These are phyloP conservation scores for Mollisiaceae sp. DNA, from an alignment of 2,329 filamentous ascomycete genomes.

Conservation along the genomic window DNA sequence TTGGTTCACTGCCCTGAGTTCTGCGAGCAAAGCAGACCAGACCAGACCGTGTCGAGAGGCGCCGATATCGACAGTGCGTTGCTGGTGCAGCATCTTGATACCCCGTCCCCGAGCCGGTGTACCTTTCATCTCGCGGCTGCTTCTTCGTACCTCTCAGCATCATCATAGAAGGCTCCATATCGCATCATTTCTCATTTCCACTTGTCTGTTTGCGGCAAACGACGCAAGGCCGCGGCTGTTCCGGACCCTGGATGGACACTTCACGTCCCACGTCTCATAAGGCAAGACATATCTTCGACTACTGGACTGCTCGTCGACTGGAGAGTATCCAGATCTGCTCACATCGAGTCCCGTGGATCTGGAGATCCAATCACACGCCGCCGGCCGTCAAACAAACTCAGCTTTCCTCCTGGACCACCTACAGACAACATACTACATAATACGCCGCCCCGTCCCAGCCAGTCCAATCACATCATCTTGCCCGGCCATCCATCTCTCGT, in stretches of 20 bases:
- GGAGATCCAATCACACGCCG: slow-evolving; percentile 19
- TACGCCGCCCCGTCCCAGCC: neutral
- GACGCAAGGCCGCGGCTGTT: slow-evolving; percentile 30
- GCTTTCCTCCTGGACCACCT: neutral
- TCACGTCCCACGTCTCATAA: slow-evolving; percentile 26
- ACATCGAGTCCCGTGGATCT: slow-evolving; percentile 18
- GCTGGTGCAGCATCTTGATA: slow-evolving; percentile 14
- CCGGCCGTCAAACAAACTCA: slow-evolving; percentile 2
- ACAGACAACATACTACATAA: neutral
- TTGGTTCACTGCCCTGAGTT: slow-evolving; percentile 28
- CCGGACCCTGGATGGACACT: slow-evolving; percentile 29
- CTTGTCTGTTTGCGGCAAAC: slow-evolving; percentile 38
- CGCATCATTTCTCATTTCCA: slow-evolving; percentile 26
- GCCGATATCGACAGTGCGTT: slow-evolving; percentile 14
- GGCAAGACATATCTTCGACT: slow-evolving; percentile 19
- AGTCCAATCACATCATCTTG: slow-evolving; percentile 1
- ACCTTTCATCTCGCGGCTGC: slow-evolving; percentile 16
- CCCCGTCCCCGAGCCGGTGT: slow-evolving; percentile 5
- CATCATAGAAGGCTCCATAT: slow-evolving; percentile 12
- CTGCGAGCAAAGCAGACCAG: slow-evolving; percentile 6
- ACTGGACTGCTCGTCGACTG: slow-evolving; percentile 4
- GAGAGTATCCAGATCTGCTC: slow-evolving; percentile 21
- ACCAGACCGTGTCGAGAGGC: slow-evolving; percentile 11
- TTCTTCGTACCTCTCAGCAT: slow-evolving; percentile 1
- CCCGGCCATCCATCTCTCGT: neutral